Evolutionary conservation across 2,329 filamentous ascomycete genomes (phyloP).

Genomic region (Aspergillus uvarum): DNA sequence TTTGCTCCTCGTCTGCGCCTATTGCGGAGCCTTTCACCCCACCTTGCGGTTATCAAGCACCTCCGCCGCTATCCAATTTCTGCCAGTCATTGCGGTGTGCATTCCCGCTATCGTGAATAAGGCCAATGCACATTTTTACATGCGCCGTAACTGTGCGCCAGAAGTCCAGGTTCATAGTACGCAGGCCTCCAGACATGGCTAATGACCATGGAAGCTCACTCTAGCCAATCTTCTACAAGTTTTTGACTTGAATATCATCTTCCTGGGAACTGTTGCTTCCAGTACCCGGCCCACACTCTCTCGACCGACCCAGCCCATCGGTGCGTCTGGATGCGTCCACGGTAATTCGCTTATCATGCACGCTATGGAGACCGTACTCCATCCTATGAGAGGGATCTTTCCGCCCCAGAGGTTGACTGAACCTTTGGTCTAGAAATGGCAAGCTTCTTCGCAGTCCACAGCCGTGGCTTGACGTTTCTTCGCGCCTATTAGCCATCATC

Average conservation of each 20-base stretch:
- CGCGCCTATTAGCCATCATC: background rate
- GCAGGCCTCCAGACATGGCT: slow-evolving; percentile 13
- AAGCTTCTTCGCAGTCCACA: background rate
- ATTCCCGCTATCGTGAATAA: slow-evolving; percentile 25
- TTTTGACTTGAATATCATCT: slow-evolving; percentile 21
- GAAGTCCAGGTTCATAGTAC: slow-evolving; percentile 7
- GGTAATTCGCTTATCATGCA: background rate
- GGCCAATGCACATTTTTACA: slow-evolving; percentile 21
- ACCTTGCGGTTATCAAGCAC: slow-evolving; percentile 25
- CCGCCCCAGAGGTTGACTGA: background rate
- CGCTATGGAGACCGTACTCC: background rate
- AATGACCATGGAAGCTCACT: slow-evolving; percentile 22
- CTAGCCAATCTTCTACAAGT: slow-evolving; percentile 20
- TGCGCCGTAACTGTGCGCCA: slow-evolving; percentile 15
- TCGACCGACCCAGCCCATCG: background rate
- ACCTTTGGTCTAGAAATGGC: background rate
- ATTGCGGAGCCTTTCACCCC: slow-evolving; percentile 22
- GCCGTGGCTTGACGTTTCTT: background rate
- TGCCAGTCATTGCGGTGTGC: slow-evolving; percentile 25
- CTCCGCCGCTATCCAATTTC: slow-evolving; percentile 19
- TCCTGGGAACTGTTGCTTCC: slow-evolving; percentile 10
- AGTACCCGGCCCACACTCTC: slow-evolving; percentile 15
- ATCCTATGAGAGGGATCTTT: background rate
- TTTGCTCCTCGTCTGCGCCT: slow-evolving; percentile 22
- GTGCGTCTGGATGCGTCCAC: background rate